Base-by-base conservation (phyloP, 345 rosid species). In the Populus davidiana region DNA sequence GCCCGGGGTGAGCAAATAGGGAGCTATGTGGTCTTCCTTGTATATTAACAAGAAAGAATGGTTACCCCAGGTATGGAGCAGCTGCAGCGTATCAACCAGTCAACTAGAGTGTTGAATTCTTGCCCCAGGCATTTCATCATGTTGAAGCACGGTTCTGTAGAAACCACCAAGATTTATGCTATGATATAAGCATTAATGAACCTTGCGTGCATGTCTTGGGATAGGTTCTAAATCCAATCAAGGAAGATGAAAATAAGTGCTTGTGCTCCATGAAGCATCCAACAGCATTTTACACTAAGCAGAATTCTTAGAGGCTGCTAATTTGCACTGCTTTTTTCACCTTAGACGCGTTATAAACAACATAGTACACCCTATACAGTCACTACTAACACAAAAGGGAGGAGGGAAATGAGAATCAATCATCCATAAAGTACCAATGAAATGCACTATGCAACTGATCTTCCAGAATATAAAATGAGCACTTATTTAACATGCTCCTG, bases 191-290 rank as follows among this genome's bases (percentile, higher is more conserved):
- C 17, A n/a, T 36, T 20, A n/a, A 35, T 23, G 39, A 36, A 23
- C 33, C 67, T 38, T 23, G 6, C 6, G 23, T 21, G 16, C 31
- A 31, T 6, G 39, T 10, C 47, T 27, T 16, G 25, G 38, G 39
- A 21, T 17, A 21, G 6, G 38, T 12, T 13, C n/a, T 9, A 7
- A 59, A 59, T 36, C 25, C 50, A 39, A 36, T 14, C 44, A 25
- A 59, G 33, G 21, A 35, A n/a, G 14, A 14, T 36, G 35, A 47
- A 56, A 52, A 20, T 11, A 36, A 9, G 62, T 72, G 50, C 35
- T 35, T 56, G 75, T 72, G 49, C 43, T 59, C 36, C 39, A 18
- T 31, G 50, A 9, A 69, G 59, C 72, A 44, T 69, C 72, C 56
- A 69, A 12, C 17, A 43, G 43, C 3, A 69, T 17, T 71, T 17